Evolutionary conservation across 768 basidiomycete genomes (phyloP), one percentile per base, ranked within the genome.

Genomic region (Chalciporus chontae): DNA sequence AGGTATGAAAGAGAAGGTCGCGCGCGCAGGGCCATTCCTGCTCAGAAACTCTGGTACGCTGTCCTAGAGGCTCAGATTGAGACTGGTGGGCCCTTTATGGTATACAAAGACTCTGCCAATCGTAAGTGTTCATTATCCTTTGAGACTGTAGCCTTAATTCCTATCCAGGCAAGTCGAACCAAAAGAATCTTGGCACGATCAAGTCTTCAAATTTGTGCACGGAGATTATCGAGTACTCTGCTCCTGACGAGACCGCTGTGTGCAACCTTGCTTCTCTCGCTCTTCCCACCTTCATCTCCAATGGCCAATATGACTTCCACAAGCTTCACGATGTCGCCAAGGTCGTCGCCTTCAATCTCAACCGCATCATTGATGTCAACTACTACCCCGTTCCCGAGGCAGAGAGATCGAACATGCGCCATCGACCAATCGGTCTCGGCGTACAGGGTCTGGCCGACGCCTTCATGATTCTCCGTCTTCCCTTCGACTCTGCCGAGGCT

Each of bases 201-300:
- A 98, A 96, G 76, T 97, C 94, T 1, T 97, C 95, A 44, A 99
- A 99, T 68, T 77, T 99, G 41, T 99, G 96, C 77, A 98, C 95
- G 5, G 96, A 98, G 69, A 98, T 99, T 67, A 89, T 99, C 68
- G 90, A 99, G 70, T 98, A 97, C 74, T 95, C 93, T 40, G 80
- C 95, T 10, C 93, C 96, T 1, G 96, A 98, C 47, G 96, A 98
- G 69, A 91, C 86, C 32, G 96, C 96, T 32, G 96, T 98, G 27
- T 99, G 96, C 79, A 99, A 98, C 70, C 83, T 99, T 45, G 96
- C 96, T 7, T 99, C 96, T 10, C 80, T 99, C 55, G 93, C 96
- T 3, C 83, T 98, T 2, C 95, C 96, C 5, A 83, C 90, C 17
- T 99, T 89, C 74, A 84, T 99, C 70, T 76, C 75, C 51, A 79